Evolutionary conservation across 2,329 filamentous ascomycete genomes (phyloP), one percentile per base, ranked within the genome.

Genomic region (Fusarium subglutinans): DNA sequence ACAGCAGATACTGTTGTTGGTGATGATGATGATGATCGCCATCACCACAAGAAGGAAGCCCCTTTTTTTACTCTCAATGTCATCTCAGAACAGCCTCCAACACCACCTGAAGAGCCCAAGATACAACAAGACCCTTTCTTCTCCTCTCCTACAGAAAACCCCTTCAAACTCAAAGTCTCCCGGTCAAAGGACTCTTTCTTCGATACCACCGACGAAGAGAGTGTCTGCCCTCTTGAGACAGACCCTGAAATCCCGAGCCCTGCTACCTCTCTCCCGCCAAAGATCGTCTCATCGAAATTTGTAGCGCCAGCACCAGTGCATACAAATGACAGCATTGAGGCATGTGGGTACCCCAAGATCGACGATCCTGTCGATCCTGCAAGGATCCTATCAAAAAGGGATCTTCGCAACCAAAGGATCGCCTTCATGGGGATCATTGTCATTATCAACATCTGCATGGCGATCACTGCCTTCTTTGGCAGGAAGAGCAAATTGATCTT

Each of bases 311-410:
- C 64, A 2, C 50, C 50, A 28, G 24, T 28, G 2, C 40, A 54
- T 26, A 22, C 38, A 24, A 66, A 50, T 14, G 47, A 73, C 47
- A 73, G 61, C 6, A 47, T 74, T 12, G 69, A 75, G 22, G 50
- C 66, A 41, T 77, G 66, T 14, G 61, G 62, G 2, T 76, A 76
- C 11, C 74, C 72, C 9, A 12, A 47, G 8, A 71, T 76, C 15
- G 72, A 71, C 1, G 74, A 76, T 10, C 74, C 74, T 41, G 51
- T 66, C 22, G 61, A 76, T 35, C 74, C 74, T 17, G 74, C 74
- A 0, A 58, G 69, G 8, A 17, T 72, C 10, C 69, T 76, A 2
- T 67, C 66, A 0, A 44, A 40, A 3, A 41, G 9, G 12, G 74
- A 77, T 38, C 60, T 76, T 8, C 69, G 66, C 14, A 73, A 75